Percentiles rank a stretch among this genome's conserved stretches.
phyloP scores from a whole-genome alignment of 495 filamentous ascomycete species.

The Pyrenula aspistea region DNA sequence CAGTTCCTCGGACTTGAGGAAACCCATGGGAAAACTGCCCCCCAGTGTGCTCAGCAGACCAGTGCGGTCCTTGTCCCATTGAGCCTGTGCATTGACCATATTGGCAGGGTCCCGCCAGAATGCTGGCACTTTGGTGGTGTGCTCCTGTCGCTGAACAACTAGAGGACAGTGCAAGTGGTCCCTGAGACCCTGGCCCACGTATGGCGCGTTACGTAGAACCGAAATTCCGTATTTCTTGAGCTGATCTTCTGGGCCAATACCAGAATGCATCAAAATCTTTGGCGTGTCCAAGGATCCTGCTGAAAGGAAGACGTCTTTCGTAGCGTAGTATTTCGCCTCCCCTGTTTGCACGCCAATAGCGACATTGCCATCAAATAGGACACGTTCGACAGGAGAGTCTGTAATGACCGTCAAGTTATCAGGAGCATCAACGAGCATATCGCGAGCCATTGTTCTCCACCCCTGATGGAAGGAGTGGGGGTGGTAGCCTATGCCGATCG shows the following conservation, averaged over 20 bases:
- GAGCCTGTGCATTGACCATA: conserved; percentile 27
- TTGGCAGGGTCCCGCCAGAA: conserved; percentile 20
- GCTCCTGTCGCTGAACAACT: conserved; percentile 9
- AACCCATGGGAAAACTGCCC: conserved; percentile 35
- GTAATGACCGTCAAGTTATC: conserved; percentile 41
- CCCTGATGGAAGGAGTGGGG: conserved; percentile 37
- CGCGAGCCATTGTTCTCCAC: conserved; percentile 35
- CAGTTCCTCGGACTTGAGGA: conserved; percentile 37
- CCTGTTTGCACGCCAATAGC: conserved; percentile 38
- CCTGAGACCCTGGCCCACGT: conserved; percentile 45
- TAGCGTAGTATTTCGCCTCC: conserved; percentile 21
- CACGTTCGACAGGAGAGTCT: conserved; percentile 30
- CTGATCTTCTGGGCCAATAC: conserved; percentile 43
- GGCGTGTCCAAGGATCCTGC: conserved; percentile 47
- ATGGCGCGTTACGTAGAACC: conserved; percentile 30
- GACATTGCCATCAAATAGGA: conserved; percentile 38
- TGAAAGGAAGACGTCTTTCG: conserved; percentile 45
- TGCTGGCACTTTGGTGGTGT: conserved; percentile 18
- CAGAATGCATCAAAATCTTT: conserved; percentile 51
- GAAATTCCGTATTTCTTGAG: conserved; percentile 41
- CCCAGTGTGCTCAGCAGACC: conserved; percentile 28
- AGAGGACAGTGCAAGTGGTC: conserved; percentile 30
- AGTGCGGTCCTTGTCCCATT: conserved; percentile 34
- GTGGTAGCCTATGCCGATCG: conserved; percentile 39
- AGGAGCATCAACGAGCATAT: conserved; percentile 29